Conservation (phyloP, 805 yeast genomes). For the Wickerhamiella sergipiensis region DNA sequence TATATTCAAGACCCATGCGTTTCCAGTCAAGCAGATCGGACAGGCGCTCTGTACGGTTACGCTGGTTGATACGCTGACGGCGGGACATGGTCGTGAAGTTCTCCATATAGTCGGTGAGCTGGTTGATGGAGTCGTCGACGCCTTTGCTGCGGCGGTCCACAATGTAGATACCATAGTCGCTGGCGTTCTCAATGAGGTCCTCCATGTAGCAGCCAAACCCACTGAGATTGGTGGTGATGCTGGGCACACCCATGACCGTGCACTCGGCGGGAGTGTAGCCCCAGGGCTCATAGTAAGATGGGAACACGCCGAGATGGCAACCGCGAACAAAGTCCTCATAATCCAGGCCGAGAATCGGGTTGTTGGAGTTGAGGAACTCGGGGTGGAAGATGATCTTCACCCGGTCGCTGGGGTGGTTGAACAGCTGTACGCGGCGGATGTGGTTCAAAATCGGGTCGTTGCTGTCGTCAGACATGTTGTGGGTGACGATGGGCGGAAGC, state of each 20-base stretch:
- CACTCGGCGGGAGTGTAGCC: slow-evolving; percentile 99
- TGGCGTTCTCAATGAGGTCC: slow-evolving; percentile 83
- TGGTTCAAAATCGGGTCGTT: slow-evolving; percentile 85
- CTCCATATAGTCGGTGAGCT: slow-evolving; percentile 77
- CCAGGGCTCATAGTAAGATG: slow-evolving; percentile 98
- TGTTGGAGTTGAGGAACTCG: slow-evolving; percentile 85
- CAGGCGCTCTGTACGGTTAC: slow-evolving; percentile 90
- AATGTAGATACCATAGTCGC: slow-evolving; percentile 92
- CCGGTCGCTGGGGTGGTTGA: slow-evolving; percentile 78
- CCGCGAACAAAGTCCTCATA: slow-evolving; percentile 97
- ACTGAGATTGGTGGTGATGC: slow-evolving; percentile 87
- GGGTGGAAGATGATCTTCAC: slow-evolving; percentile 97
- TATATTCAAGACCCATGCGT: slow-evolving; percentile 93
- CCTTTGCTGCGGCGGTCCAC: slow-evolving; percentile 88
- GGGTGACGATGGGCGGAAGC: slow-evolving; percentile 92
- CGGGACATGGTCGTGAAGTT: slow-evolving; percentile 79
- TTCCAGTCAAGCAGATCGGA: slow-evolving; percentile 93
- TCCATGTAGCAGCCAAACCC: slow-evolving; percentile 99
- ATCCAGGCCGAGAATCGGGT: slow-evolving; percentile 84
- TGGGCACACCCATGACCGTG: slow-evolving; percentile 98
- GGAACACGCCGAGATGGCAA: slow-evolving; percentile 95
- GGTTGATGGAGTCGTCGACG: slow-evolving; percentile 87
- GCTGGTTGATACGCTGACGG: slow-evolving; percentile 93
- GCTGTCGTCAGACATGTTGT: slow-evolving; percentile 88
- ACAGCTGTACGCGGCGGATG: slow-evolving; percentile 79